Conservation (phyloP, 257 asterid species). For the Schizonepeta tenuifolia region DNA sequence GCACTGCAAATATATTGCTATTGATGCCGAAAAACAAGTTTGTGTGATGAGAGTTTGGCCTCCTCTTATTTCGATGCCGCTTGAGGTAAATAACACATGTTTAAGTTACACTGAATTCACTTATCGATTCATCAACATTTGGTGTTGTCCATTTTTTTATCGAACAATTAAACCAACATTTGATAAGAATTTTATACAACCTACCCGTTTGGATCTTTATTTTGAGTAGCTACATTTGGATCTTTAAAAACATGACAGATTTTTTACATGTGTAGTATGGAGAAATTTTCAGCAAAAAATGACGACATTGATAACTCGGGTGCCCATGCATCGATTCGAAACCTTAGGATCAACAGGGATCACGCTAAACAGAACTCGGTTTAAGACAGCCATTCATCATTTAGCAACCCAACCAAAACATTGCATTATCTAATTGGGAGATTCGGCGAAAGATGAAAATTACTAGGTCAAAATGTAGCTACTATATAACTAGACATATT, state of each 20-base stretch:
- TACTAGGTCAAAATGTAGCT: neutral
- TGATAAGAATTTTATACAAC: neutral
- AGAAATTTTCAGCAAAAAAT: too few relatives aligned
- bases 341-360: too few relatives aligned
- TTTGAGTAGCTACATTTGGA: neutral
- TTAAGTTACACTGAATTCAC: neutral
- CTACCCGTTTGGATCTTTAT: neutral
- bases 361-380: too few relatives aligned
- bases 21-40: conserved; percentile 34
- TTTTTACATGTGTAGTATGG: too few relatives aligned
- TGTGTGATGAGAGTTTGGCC: conserved; percentile 58
- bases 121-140: neutral
- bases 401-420: too few relatives aligned
- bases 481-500: conserved; percentile 3
- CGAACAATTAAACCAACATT: neutral
- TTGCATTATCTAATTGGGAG: too few relatives aligned
- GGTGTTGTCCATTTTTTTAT: neutral
- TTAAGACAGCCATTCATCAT: too few relatives aligned
- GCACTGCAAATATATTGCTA: conserved; percentile 38
- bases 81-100: conserved; percentile 34
- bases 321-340: too few relatives aligned
- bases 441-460: too few relatives aligned
- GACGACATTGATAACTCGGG: too few relatives aligned
- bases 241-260: too few relatives aligned
- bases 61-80: conserved; percentile 44